These are phyloP conservation scores for Dalbergia oliveri DNA, from an alignment of 306 rosid genomes.

Conservation along the genomic window DNA sequence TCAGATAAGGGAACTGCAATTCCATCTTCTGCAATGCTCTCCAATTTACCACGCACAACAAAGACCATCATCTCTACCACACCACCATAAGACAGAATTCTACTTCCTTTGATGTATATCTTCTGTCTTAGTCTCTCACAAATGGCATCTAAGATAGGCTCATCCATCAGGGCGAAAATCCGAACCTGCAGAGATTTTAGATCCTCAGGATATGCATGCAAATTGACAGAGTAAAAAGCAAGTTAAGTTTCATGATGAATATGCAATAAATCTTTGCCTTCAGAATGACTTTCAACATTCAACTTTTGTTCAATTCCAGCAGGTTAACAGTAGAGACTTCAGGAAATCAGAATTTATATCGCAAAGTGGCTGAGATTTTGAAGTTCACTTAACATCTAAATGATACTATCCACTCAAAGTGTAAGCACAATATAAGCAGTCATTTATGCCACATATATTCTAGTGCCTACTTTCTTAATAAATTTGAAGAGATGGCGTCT, in stretches of 20 bases:
- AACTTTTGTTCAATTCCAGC: background rate
- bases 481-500: conserved; percentile 74
- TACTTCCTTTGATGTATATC: conserved; percentile 82
- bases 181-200: conserved; percentile 60
- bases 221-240: background rate
- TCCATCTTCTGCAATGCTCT: conserved; percentile 74
- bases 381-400: too few species aligned
- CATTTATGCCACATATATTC: conserved; percentile 15
- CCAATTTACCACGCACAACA: conserved; percentile 82
- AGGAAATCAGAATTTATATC: too few species aligned
- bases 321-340: too few species aligned
- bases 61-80: conserved; percentile 81
- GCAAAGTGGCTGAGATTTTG: too few species aligned
- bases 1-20: conserved; percentile 60
- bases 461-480: conserved; percentile 28
- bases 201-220: too few species aligned
- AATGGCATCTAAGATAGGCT: conserved; percentile 76
- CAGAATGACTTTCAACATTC: conserved; percentile 1
- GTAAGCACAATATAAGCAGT: conserved; percentile 18
- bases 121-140: conserved; percentile 77
- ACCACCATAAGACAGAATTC: conserved; percentile 61
- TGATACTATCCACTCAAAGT: background rate
- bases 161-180: conserved; percentile 80
- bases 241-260: background rate
- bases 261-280: background rate